Evolutionary conservation across 495 filamentous ascomycete species (phyloP), one percentile per base, ranked within the genome.

Genomic region (Hypoxylon lienhwacheense): DNA sequence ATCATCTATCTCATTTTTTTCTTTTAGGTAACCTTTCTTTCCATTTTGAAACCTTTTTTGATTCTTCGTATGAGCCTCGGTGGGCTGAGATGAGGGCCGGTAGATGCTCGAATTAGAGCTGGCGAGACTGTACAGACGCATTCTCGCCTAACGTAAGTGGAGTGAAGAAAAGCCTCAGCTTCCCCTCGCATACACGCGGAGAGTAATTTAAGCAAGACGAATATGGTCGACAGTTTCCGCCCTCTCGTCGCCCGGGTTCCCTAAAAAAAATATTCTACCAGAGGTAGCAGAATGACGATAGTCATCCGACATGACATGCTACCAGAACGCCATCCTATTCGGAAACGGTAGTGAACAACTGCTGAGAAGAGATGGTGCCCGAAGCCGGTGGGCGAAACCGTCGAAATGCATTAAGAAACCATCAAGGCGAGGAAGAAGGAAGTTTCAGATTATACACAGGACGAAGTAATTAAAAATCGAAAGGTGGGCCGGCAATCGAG

Each of bases 391-490:
- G 53, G 31, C 47, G 42, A 49, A 57, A 50, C 33, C 36, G 36
- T 45, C 54, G 37, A n/a, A n/a, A 43, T 45, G 51, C 57, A 67
- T 67, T 67, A 67, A 45, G 54, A 63, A 63, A 55, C 63, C 46
- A 15, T 67, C 63, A n/a, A 25, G 16, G 41, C 32, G 35, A 48
- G 56, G 47, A 61, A 41, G 20, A 35, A 31, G 3, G 28, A 31
- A 21, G 47, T 54, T 31, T 34, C 48, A 48, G 42, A 55, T 63
- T n/a, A 65, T 63, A 65, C 48, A 65, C 48, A 47, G 11, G 53
- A 51, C 56, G 57, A 56, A 47, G 34, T 28, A 35, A 19, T 31
- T 28, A 53, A 56, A 42, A 43, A 31, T 45, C 15, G 33, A 35
- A 46, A 8, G 20, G 44, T n/a, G n/a, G n/a, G n/a, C n/a, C n/a